Conservation (phyloP, 1,284 basidiomycete genomes). For the Malassezia obtusa region DNA sequence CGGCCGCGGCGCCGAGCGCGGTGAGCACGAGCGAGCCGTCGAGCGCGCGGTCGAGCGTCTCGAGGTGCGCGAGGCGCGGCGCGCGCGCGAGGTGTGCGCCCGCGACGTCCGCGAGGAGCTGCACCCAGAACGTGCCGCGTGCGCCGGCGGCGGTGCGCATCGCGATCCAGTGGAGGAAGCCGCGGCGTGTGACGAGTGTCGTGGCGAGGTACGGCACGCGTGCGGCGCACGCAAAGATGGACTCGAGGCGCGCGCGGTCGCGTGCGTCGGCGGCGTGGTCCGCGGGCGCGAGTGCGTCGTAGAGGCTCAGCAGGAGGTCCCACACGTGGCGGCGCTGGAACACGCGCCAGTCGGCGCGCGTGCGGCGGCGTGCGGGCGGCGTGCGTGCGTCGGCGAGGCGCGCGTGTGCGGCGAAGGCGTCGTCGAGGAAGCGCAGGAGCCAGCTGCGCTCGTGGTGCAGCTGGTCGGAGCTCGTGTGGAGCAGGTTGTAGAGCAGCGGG, state of each 20-base stretch:
- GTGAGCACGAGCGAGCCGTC: conserved; percentile 15
- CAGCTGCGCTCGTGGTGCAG: conserved; percentile 68
- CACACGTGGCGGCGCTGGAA: conserved; percentile 73
- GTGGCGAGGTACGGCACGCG: conserved; percentile 20
- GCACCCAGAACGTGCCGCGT: conserved; percentile 4
- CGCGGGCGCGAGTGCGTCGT: conserved; percentile 49
- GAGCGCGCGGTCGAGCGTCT: conserved; percentile 19
- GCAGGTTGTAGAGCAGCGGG: conserved; percentile 71
- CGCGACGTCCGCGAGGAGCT: conserved; percentile 3
- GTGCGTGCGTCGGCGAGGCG: conserved; percentile 1
- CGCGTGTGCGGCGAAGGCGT: conserved; percentile 54
- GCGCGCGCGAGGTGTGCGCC: conserved; percentile 14
- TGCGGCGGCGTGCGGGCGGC: not conserved
- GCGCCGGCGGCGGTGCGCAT: conserved; percentile 15
- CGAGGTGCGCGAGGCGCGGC: conserved; percentile 17
- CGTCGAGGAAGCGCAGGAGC: conserved; percentile 74
- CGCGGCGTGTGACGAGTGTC: conserved; percentile 24
- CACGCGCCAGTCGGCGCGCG: conserved; percentile 67
- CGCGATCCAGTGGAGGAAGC: conserved; percentile 28
- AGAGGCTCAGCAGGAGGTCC: conserved; percentile 72
- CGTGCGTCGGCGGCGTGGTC: not conserved
- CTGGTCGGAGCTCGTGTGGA: conserved; percentile 66
- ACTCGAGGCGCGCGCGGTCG: conserved; percentile 2
- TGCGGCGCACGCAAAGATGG: conserved; percentile 16
- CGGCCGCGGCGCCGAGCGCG: conserved; percentile 8